Conservation (phyloP, 371 early-diverging fungal species). For the Mortierella sp. region DNA sequence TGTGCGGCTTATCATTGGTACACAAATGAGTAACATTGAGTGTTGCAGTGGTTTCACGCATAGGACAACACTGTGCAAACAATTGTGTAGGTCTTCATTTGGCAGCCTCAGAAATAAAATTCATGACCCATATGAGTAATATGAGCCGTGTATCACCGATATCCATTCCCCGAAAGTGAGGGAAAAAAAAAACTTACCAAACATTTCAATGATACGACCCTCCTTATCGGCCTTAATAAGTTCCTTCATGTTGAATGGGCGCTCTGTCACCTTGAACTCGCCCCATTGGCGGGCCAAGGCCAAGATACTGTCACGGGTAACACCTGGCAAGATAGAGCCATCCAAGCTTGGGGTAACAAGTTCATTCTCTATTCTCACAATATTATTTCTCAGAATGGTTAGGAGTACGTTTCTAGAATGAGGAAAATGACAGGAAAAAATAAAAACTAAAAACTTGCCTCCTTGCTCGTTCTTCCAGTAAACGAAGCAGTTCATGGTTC, state of each 20-base stretch:
- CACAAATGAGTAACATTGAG: no score
- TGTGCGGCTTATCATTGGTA: no score
- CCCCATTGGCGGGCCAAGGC: conserved; percentile 84
- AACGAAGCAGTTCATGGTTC: conserved; percentile 96
- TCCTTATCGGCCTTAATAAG: conserved; percentile 80
- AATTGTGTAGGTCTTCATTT: neutral
- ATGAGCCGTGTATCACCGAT: neutral
- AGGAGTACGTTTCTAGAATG: neutral
- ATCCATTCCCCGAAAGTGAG: neutral
- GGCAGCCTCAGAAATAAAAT: neutral
- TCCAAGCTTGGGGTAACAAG: conserved; percentile 94
- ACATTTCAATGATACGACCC: conserved; percentile 66
- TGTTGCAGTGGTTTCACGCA: no score
- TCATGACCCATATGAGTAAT: conserved; percentile 44
- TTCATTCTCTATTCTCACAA: conserved; percentile 69
- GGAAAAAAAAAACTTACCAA: conserved; percentile 30
- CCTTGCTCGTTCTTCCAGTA: conserved; percentile 85
- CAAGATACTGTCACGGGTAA: conserved; percentile 96
- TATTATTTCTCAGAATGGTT: neutral
- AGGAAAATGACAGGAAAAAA: neutral
- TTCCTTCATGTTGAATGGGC: conserved; percentile 87
- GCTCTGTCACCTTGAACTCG: conserved; percentile 93
- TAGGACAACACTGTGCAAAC: neutral
- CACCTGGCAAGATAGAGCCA: conserved; percentile 97
- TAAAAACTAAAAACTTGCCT: conserved; percentile 41